phyloP scores from a whole-genome alignment of 345 rosid genomes.

The Erucastrum elatum region DNA sequence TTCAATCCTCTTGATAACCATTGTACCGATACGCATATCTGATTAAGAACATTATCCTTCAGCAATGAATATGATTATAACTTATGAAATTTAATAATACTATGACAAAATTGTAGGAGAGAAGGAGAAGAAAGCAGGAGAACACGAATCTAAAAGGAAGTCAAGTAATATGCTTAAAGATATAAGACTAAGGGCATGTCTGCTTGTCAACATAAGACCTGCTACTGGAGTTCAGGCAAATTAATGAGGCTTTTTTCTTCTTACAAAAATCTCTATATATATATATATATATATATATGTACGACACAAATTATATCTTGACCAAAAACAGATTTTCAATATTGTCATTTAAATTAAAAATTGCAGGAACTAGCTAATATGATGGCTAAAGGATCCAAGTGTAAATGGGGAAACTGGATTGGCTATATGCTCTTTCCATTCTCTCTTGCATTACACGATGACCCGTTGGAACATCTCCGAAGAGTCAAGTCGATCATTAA shows the following conservation, averaged over 20 bases:
- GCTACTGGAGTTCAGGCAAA: conserved; percentile 55
- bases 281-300: no score
- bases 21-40: no score
- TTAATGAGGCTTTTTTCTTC: background rate
- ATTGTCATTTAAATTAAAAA: background rate
- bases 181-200: background rate
- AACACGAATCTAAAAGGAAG: background rate
- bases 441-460: conserved; percentile 40
- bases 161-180: background rate
- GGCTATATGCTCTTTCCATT: conserved; percentile 56
- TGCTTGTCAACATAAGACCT: conserved; percentile 63
- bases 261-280: background rate
- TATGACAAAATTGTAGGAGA: background rate
- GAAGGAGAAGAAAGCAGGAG: background rate
- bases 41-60: no score
- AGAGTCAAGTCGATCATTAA: conserved; percentile 48
- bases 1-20: no score
- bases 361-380: conserved; percentile 51
- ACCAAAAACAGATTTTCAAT: background rate
- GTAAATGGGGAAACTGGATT: conserved; percentile 61
- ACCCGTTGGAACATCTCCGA: conserved; percentile 54
- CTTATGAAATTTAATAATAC: background rate
- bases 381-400: conserved; percentile 48
- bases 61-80: background rate
- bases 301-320: background rate